phyloP scores from a whole-genome alignment of 75 land plant species.

The Cunninghamia lanceolata region DNA sequence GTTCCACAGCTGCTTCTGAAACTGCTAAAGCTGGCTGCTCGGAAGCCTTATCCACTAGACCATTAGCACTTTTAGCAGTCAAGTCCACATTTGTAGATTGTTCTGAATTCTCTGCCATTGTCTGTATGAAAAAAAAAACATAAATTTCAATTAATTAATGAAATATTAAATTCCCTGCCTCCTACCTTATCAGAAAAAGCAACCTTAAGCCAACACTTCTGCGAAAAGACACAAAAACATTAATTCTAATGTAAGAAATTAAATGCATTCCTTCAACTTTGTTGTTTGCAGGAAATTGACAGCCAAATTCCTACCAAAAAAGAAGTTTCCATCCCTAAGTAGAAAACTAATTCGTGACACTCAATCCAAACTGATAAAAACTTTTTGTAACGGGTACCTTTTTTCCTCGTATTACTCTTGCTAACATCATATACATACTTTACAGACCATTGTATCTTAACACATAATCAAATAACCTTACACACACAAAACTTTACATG shows the following conservation, averaged over 20 bases:
- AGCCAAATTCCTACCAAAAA: neutral
- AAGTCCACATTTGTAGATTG: neutral
- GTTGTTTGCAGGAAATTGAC: neutral
- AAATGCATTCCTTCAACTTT: neutral
- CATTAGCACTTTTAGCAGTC: neutral
- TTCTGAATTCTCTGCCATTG: conserved; percentile 4
- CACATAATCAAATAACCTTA: neutral
- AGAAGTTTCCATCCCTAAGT: neutral
- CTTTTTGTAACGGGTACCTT: neutral
- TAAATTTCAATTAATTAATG: neutral
- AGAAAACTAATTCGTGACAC: neutral
- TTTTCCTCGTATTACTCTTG: neutral
- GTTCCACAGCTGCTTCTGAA: neutral
- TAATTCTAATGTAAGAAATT: neutral
- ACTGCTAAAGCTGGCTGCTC: neutral
- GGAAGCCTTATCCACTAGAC: neutral
- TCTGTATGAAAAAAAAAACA: neutral
- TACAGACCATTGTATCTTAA: neutral
- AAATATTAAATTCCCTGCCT: neutral
- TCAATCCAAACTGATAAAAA: neutral
- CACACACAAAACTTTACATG: neutral
- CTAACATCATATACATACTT: neutral
- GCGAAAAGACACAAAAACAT: neutral
- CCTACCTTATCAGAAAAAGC: neutral
- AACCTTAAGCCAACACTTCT: neutral